Conservation (phyloP, 139 green algal species). For the Nannochloris sp. region DNA sequence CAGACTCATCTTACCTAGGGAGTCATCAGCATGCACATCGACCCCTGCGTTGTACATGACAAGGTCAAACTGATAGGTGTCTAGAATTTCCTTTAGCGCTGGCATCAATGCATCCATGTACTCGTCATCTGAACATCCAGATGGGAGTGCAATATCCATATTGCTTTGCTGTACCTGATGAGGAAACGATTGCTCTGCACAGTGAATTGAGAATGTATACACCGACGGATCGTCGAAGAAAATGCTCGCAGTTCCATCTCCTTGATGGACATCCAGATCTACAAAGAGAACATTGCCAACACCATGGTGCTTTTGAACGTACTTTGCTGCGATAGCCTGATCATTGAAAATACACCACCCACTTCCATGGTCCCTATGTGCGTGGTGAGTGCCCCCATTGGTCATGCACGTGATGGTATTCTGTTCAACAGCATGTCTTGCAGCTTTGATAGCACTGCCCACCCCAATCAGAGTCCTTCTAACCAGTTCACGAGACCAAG, state of each 20-base stretch:
- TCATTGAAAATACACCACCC: conserved; percentile 36
- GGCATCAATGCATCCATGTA: conserved; percentile 16
- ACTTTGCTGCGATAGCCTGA: conserved; percentile 20
- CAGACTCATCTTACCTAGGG: conserved; percentile 33
- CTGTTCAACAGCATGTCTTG: conserved; percentile 36
- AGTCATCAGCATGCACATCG: conserved; percentile 44
- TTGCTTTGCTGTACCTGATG: conserved; percentile 13
- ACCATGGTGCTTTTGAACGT: conserved; percentile 18
- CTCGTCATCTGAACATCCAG: conserved; percentile 16
- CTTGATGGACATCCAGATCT: conserved; percentile 36
- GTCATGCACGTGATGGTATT: conserved; percentile 36
- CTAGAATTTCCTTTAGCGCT: conserved; percentile 13
- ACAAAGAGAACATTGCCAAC: conserved; percentile 22
- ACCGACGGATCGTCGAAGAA: conserved; percentile 29
- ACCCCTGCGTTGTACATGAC: conserved; percentile 54
- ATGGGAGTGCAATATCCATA: conserved; percentile 35
- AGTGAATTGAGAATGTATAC: conserved; percentile 53
- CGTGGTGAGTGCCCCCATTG: conserved; percentile 55
- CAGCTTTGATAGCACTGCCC: conserved; percentile 35
- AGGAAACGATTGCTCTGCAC: conserved; percentile 39
- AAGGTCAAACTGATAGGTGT: conserved; percentile 22
- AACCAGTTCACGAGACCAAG: conserved; percentile 37
- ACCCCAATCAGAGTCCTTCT: conserved; percentile 38
- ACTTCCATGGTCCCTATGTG: conserved; percentile 27
- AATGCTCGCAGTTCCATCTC: conserved; percentile 34